Evolutionary conservation across 176 grass and related monocot species (phyloP).

Genomic region (Carex parvula): DNA sequence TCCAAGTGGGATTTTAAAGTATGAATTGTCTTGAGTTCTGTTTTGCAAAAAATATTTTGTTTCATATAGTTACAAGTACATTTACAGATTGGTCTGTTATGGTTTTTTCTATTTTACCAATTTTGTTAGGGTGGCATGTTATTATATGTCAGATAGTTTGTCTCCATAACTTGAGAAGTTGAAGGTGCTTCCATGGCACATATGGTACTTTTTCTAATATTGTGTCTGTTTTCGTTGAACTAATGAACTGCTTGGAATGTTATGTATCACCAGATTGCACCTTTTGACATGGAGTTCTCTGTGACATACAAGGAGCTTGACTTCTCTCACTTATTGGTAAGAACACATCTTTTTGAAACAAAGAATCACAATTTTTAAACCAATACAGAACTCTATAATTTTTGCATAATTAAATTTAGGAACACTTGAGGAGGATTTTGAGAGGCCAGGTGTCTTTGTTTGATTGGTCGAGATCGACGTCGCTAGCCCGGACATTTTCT

Average conservation of each 20-base stretch:
- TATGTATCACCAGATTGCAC: slow-evolving; percentile 60
- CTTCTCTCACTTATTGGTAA: slow-evolving; percentile 98
- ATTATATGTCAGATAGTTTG: neutral
- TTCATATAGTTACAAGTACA: neutral
- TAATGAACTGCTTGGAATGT: slow-evolving; percentile 18
- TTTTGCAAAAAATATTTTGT: neutral
- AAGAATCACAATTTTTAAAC: slow-evolving; percentile 13
- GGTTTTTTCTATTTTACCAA: neutral
- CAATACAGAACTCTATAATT: slow-evolving; percentile 20
- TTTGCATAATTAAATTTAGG: slow-evolving; percentile 48
- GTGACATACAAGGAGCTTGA: slow-evolving; percentile 96
- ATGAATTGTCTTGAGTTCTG: neutral
- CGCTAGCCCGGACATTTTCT: slow-evolving; percentile 82
- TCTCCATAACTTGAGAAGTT: neutral
- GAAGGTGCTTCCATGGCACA: neutral
- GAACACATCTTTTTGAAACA: slow-evolving; percentile 23
- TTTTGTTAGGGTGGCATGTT: neutral
- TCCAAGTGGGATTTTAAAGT: neutral
- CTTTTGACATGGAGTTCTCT: slow-evolving; percentile 89
- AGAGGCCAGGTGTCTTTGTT: slow-evolving; percentile 94
- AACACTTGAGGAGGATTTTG: slow-evolving; percentile 97
- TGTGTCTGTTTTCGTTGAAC: slow-evolving; percentile 14
- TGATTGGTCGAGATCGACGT: slow-evolving; percentile 96
- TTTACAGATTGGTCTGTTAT: neutral
- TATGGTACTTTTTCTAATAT: neutral